A percentile compares a stretch with the other conserved stretches of the same genome.
These are phyloP conservation scores for Xanthoceras sorbifolium DNA, from an alignment of 345 rosid species.

Conservation along the genomic window DNA sequence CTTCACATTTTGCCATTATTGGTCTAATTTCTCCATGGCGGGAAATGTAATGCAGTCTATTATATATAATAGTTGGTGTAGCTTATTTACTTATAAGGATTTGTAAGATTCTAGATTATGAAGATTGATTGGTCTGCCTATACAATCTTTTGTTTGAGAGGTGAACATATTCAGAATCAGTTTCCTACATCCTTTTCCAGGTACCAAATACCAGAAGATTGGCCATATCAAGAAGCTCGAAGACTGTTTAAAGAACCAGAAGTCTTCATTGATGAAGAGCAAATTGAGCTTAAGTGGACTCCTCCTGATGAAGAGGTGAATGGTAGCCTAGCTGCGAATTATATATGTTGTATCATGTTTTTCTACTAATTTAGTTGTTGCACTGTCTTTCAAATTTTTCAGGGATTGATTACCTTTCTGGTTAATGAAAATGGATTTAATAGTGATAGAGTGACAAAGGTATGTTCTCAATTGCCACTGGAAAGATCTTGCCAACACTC, in stretches of 20 bases:
- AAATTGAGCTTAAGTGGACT: conserved; percentile 78
- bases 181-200: conserved; percentile 31
- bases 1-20: neutral
- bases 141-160: neutral
- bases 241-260: conserved; percentile 78
- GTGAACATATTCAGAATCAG: neutral
- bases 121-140: neutral
- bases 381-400: conserved; percentile 12
- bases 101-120: neutral
- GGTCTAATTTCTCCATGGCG: neutral
- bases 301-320: conserved; percentile 89
- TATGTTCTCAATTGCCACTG: conserved; percentile 19
- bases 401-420: conserved; percentile 70
- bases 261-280: conserved; percentile 59
- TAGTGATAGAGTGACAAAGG: conserved; percentile 85
- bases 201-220: conserved; percentile 80
- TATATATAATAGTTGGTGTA: neutral
- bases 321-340: conserved; percentile 15
- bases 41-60: neutral
- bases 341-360: neutral
- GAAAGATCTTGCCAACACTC: neutral
- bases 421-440: conserved; percentile 95
- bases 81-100: neutral
- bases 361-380: neutral
- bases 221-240: conserved; percentile 90